Base-by-base conservation (phyloP, 495 filamentous ascomycete species). In the Penicillium atrosanguineum region DNA sequence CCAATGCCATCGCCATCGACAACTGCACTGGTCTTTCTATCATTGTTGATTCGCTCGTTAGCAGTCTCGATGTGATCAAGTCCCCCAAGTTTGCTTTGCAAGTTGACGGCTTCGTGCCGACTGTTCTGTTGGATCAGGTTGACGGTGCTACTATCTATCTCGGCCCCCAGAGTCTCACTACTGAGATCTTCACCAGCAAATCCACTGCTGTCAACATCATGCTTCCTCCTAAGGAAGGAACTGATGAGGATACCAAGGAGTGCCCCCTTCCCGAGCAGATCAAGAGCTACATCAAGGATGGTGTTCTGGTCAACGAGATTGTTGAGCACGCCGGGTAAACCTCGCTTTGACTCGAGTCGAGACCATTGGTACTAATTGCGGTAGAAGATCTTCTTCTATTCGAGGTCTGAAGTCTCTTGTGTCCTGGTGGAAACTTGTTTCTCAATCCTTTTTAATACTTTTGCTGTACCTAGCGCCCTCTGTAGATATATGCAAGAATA, bases 1-100 rank as follows among this genome's bases (percentile, higher is more conserved):
- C 89, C 31, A 99, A 97, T 70, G 90, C 92, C 12, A 87, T 99
- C 55, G 91, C 91, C 18, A 78, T 97, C 59, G 93, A 96, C 69
- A 95, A 96, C 74, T 92, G 87, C 56, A 83, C 73, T 19, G 84
- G 87, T n/a, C 76, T 91, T 9, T 90, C 87, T 18, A 82, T 99
- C 49, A 83, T 97, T 39, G 81, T 97, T 41, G 92, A 97, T 62
- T 88, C 85, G 0, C 83, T 99, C 26, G 90, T 99, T 40, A 93
- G 88, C 47, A 87, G 86, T 31, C 83, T 99, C 46, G 94, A 97
- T 61, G 87, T 93, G 41, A 92, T 99, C 79, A 96, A 96, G 75
- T 90, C 84, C 49, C 81, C 88, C 50, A 92, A 90, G 61, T 96
- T 99, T 65, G 91, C 90, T 29, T 74, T 97, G 18, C 92, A 97